Base-by-base conservation (phyloP, 768 basidiomycete genomes). In the Gymnopilus junonius region DNA sequence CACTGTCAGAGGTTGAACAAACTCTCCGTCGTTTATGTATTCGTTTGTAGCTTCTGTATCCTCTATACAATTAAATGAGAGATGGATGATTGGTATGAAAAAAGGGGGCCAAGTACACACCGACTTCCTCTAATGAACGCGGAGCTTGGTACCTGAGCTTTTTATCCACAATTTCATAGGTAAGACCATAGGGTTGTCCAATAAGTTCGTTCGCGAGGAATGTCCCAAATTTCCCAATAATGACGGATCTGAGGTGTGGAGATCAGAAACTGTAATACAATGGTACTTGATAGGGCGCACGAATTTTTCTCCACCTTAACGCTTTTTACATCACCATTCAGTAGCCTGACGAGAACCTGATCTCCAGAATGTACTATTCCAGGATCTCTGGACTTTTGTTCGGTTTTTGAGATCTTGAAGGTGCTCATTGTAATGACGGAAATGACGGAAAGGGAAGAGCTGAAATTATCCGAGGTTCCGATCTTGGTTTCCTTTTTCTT, bases 31-130 rank as follows among this genome's bases (percentile, higher is more conserved):
- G 69, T 92, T 91, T 23, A 99, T 99, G 3, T 95, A 83, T 71
- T 99, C 95, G 70, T 99, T 99, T 3, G 95, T 99, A 1, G 96
- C 97, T 55, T 92, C 91, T 12, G 96, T 98, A 70, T 98, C 97
- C 87, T 96, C 97, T 97, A 68, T 6, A 31, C 21, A 53, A 55
- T 20, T 58, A 65, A n/a, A 64, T 63, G 45, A 20, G 21, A 39
- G n/a, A 39, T 50, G 20, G n/a, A 54, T 15, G 17, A 35, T 43
- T 54, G 43, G 37, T 17, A 50, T 35, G 23, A 20, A 42, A 34
- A 29, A 42, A 23, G 45, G 53, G 7, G 1, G 14, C n/a, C n/a
- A 10, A 1, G 10, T 12, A 35, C 63, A 46, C 75, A 94, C 95
- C 94, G 68, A 95, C 83, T 77, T 96, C 94, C 70, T 90, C 85